phyloP scores from a whole-genome alignment of 352 stramenopile genomes.

The Hyaloperonospora brassicae region DNA sequence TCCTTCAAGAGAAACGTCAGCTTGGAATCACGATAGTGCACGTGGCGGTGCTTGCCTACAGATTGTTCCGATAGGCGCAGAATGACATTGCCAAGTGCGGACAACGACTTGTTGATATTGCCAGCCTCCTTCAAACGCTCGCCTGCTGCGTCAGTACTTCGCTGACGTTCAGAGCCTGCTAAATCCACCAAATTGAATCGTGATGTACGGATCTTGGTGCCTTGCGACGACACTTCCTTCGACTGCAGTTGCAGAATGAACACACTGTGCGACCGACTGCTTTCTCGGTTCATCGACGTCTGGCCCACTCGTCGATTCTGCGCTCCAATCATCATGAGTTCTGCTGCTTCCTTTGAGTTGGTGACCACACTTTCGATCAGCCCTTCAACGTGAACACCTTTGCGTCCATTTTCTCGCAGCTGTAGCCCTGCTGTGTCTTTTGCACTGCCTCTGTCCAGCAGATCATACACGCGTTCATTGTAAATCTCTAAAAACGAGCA shows the following conservation, averaged over 20 bases:
- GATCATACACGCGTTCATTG: slow-evolving; percentile 91
- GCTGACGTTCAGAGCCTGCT: slow-evolving; percentile 94
- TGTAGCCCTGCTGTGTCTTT: slow-evolving; percentile 53
- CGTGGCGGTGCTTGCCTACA: slow-evolving; percentile 68
- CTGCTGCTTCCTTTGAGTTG: slow-evolving; percentile 51
- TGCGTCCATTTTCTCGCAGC: slow-evolving; percentile 64
- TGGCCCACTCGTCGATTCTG: slow-evolving; percentile 73
- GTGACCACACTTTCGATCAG: slow-evolving; percentile 67
- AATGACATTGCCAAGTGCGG: slow-evolving; percentile 94
- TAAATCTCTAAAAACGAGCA: slow-evolving; percentile 94
- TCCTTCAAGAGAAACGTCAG: slow-evolving; percentile 82
- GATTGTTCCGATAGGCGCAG: slow-evolving; percentile 79
- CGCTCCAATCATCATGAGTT: slow-evolving; percentile 68
- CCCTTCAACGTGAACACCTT: slow-evolving; percentile 69
- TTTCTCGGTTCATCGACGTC: slow-evolving; percentile 83
- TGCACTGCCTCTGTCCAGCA: slow-evolving; percentile 64
- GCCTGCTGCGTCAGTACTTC: slow-evolving; percentile 91
- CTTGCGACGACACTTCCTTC: slow-evolving; percentile 44
- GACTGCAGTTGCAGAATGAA: slow-evolving; percentile 79
- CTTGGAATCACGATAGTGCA: slow-evolving; percentile 83
- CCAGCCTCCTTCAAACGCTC: slow-evolving; percentile 93
- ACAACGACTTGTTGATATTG: slow-evolving; percentile 95
- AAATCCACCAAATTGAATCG: slow-evolving; percentile 98
- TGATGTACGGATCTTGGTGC: slow-evolving; percentile 69
- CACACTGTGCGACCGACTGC: slow-evolving; percentile 76